phyloP scores from a whole-genome alignment of 192 early-diverging fungal genomes.

The Coemansia sp. region DNA sequence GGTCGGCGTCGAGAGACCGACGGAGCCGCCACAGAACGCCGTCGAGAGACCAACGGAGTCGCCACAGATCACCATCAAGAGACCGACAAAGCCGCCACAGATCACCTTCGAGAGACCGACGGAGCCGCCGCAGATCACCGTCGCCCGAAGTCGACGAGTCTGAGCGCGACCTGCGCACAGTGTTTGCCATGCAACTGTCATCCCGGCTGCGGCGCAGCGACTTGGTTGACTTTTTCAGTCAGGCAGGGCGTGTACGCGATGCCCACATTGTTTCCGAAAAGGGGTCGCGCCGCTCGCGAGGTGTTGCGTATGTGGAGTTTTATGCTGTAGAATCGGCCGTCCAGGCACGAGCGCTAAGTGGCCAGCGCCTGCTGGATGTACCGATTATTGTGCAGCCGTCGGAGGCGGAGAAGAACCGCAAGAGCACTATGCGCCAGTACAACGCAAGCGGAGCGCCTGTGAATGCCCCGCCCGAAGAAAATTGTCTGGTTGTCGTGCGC shows the following conservation, averaged over 20 bases:
- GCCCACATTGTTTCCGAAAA: constrained; percentile 85
- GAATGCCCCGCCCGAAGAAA: constrained; percentile 2
- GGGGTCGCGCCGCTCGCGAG: constrained; percentile 80
- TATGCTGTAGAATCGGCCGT: constrained; percentile 80
- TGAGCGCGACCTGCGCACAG: constrained; percentile 87
- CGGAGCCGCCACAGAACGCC: background rate
- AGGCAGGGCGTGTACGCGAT: constrained; percentile 82
- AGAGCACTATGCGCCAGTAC: constrained; percentile 55
- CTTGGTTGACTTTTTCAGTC: constrained; percentile 82
- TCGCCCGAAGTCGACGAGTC: constrained; percentile 70
- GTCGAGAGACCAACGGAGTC: constrained; percentile 10
- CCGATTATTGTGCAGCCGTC: constrained; percentile 91
- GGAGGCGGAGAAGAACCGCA: constrained; percentile 91
- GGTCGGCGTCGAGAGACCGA: constrained; percentile 16
- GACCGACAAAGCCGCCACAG: background rate
- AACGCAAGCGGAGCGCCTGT: constrained; percentile 25
- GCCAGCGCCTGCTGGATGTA: constrained; percentile 84
- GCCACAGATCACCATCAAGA: no score
- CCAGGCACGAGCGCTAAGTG: constrained; percentile 81
- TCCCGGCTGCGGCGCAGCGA: constrained; percentile 74
- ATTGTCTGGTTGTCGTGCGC: constrained; percentile 63
- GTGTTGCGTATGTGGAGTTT: constrained; percentile 97
- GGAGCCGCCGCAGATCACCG: constrained; percentile 48
- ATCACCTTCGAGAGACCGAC: constrained; percentile 7
- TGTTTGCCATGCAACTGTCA: constrained; percentile 94